A percentile compares a stretch with the other conserved stretches of the same genome.
phyloP scores from a whole-genome alignment of 345 rosid genomes.

The Heritiera littoralis region DNA sequence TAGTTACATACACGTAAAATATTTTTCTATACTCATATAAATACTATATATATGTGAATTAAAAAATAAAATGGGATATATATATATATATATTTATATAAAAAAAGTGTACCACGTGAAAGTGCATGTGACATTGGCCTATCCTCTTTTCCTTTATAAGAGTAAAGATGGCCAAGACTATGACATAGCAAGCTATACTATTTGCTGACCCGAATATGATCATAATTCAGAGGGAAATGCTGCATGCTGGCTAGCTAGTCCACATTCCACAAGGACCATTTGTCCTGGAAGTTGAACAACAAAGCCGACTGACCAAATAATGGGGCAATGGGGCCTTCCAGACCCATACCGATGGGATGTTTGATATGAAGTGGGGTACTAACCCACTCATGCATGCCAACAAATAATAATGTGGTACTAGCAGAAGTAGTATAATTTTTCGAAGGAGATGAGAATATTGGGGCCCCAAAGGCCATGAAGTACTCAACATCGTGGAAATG shows the following conservation, averaged over 20 bases:
- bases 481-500: conserved; percentile 25
- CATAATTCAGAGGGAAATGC: background rate
- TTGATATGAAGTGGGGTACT: conserved; percentile 22
- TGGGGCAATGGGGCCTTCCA: conserved; percentile 31
- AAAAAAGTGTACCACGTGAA: background rate
- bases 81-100: background rate
- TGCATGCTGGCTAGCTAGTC: background rate
- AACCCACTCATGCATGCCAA: conserved; percentile 10
- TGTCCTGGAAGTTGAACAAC: conserved; percentile 17
- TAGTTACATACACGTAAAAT: no score
- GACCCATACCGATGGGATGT: conserved; percentile 30
- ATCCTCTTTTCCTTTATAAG: background rate
- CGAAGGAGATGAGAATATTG: background rate
- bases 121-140: background rate
- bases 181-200: background rate
- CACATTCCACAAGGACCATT: background rate
- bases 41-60: background rate
- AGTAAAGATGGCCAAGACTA: background rate
- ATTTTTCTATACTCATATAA: no score
- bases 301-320: conserved; percentile 25
- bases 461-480: conserved; percentile 2
- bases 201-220: background rate
- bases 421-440: background rate
- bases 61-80: background rate
- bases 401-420: background rate